Conservation (phyloP, 345 rosid species). For the Lenwebbia sp. region DNA sequence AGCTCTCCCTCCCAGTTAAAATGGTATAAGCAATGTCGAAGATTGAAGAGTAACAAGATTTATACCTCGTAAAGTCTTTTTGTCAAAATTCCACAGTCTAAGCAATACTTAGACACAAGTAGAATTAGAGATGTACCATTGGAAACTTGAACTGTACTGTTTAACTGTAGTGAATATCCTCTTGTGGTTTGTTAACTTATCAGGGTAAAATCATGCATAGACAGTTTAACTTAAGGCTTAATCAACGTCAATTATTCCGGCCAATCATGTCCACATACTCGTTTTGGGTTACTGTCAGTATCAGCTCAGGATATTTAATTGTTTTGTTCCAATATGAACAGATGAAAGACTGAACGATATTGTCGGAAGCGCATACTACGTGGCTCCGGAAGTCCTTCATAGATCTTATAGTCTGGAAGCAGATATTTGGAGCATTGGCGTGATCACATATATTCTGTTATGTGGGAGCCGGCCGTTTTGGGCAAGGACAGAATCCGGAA, state of each 20-base stretch:
- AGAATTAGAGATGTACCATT: background rate
- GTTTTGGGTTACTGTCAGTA: background rate
- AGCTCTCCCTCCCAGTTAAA: background rate
- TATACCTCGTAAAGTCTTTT: background rate
- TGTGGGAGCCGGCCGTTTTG: conserved; percentile 98
- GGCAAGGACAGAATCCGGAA: conserved; percentile 93
- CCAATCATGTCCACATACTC: background rate
- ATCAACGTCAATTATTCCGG: background rate
- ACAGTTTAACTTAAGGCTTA: background rate
- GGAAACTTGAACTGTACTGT: background rate
- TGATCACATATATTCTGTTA: conserved; percentile 75
- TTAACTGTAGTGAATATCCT: background rate
- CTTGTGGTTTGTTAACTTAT: background rate
- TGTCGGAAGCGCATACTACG: conserved; percentile 98
- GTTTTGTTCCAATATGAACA: conserved; percentile 17
- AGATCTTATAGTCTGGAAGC: conserved; percentile 87
- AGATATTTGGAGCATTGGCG: conserved; percentile 99
- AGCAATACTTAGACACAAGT: background rate
- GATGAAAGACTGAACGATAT: conserved; percentile 91
- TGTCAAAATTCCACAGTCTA: background rate
- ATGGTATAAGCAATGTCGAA: background rate
- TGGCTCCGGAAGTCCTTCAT: conserved; percentile 97
- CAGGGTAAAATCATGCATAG: background rate
- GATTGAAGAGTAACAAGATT: background rate
- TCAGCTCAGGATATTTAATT: background rate